Base-by-base conservation (phyloP, 768 basidiomycete species). In the Piloderma croceum region DNA sequence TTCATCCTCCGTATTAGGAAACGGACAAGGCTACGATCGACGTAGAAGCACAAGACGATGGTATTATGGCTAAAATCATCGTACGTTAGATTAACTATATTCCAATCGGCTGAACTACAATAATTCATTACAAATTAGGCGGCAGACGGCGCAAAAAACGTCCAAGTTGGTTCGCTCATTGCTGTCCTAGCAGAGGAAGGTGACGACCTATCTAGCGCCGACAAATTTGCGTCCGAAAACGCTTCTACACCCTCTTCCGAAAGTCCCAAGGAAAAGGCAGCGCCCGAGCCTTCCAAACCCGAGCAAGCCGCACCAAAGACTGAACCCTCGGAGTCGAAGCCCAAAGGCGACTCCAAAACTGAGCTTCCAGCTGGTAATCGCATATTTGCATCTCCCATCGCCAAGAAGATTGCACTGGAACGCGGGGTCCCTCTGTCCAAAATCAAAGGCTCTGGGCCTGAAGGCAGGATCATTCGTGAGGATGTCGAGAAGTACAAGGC, bases 1-100 rank as follows among this genome's bases (percentile, higher is more conserved):
- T 29, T 43, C 42, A 43, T 42, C 39, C 45, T 31, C 44, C 34
- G 11, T 50, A 41, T 47, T 43, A 94, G 91, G 96, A 99, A 83
- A 99, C 96, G 39, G 96, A 99, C 83, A 99, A 99, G 76, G 94
- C 96, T 17, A 93, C 92, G 35, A 98, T 99, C 64, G 96, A 99
- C 68, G 94, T 99, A 24, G 96, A 99, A 68, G 91, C 96, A 7
- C 93, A 93, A 69, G 96, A 98, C 31, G 96, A 99, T 52, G 96
- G 96, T 51, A 67, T 98, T 48, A 70, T 99, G 44, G 93, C 88
- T 38, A 98, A 98, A 77, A 96, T 99, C 51, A 82, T 99, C 41
- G 93, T 92, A 66, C 43, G 89, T 68, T 5, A 13, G 24, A 12
- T 31, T 33, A 20, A 21, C 13, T 22, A 3, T 10, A 33, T 6